Conservation (phyloP, 2,329 filamentous ascomycete genomes). For the Stagonosporopsis rhizophila region DNA sequence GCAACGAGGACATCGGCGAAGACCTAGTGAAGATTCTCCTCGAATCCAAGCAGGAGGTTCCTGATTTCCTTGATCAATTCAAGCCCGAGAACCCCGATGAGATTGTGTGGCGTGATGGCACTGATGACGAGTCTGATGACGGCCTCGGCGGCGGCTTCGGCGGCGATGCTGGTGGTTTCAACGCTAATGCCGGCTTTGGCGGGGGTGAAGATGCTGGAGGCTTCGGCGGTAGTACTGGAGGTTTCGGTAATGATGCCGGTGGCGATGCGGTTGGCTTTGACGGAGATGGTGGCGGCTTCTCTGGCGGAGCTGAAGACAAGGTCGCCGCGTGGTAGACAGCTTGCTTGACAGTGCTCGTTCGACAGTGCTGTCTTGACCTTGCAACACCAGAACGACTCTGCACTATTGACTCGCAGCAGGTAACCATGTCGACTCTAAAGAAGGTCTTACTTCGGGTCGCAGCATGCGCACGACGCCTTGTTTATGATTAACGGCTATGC, state of each 20-base stretch:
- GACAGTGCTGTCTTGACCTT: not conserved
- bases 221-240: constrained; percentile 10
- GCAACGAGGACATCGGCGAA: constrained; percentile 74
- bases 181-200: constrained; percentile 16
- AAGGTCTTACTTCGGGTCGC: not conserved
- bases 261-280: constrained; percentile 10
- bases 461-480: not conserved
- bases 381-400: constrained; percentile 2
- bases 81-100: constrained; percentile 63
- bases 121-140: constrained; percentile 46
- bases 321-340: constrained; percentile 36
- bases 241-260: constrained; percentile 22
- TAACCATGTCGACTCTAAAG: not conserved
- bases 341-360: not conserved
- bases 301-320: constrained; percentile 33
- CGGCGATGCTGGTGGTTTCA: constrained; percentile 14
- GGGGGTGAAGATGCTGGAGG: constrained; percentile 15
- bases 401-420: not conserved
- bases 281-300: constrained; percentile 22
- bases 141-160: constrained; percentile 28
- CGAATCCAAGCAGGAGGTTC: constrained; percentile 79
- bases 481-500: constrained; percentile 3
- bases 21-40: constrained; percentile 81
- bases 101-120: constrained; percentile 62
- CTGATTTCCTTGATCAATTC: constrained; percentile 77